Percentiles rank a stretch among this genome's conserved stretches.
These are phyloP conservation scores for Chloranthus sessilifolius DNA, from an alignment of 164 flowering plant species.

Conservation along the genomic window DNA sequence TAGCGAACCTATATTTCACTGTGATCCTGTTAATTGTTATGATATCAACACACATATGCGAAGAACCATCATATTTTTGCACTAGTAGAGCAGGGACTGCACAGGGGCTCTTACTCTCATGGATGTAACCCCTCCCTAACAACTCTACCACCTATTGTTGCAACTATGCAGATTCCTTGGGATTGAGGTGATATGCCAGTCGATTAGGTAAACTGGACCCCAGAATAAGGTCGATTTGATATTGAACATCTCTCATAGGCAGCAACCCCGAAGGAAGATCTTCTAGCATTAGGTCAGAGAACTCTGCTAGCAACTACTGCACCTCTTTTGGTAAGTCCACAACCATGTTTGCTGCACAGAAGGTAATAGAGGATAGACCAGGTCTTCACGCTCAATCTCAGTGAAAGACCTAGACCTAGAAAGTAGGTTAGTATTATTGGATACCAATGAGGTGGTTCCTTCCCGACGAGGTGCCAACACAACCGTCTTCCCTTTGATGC, in stretches of 20 bases:
- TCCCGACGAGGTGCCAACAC: too few species aligned
- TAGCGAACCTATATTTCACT: background rate
- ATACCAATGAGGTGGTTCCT: too few species aligned
- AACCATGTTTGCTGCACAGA: too few species aligned
- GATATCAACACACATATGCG: background rate
- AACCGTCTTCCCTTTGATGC: background rate
- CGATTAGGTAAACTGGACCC: conserved; percentile 1
- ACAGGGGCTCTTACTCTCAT: too few species aligned
- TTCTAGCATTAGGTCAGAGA: background rate
- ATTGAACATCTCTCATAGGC: background rate
- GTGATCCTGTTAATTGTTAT: background rate
- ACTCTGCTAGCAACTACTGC: background rate
- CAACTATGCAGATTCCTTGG: background rate
- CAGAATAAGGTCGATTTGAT: conserved; percentile 1
- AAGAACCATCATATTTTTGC: background rate
- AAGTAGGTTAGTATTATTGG: too few species aligned
- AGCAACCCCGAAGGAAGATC: too few species aligned
- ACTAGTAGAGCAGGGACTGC: background rate
- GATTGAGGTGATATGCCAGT: background rate
- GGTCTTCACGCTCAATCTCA: too few species aligned
- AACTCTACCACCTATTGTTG: too few species aligned
- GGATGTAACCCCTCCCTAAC: too few species aligned
- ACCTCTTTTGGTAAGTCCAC: background rate
- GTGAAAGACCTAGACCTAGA: too few species aligned
- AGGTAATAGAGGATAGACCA: too few species aligned